Evolutionary conservation across 2,329 filamentous ascomycete species (phyloP).

Genomic region (Hypoxylon sp.): DNA sequence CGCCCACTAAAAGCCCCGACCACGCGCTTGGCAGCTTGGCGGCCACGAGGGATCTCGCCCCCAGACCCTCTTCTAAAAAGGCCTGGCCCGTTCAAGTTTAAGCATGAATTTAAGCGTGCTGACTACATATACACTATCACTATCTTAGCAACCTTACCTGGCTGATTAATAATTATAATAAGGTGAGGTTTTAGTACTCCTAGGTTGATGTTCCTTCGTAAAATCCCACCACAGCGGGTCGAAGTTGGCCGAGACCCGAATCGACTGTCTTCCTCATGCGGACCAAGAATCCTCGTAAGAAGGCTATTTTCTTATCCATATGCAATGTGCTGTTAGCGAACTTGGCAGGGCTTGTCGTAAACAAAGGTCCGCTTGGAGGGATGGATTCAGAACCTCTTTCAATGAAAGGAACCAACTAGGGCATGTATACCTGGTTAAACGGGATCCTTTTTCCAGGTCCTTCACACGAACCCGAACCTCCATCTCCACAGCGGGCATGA

Average conservation of each 20-base stretch:
- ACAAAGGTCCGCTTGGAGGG: constrained; percentile 1
- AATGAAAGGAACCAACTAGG: constrained; percentile 21
- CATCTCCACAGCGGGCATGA: constrained; percentile 26
- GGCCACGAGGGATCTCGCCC: constrained; percentile 51
- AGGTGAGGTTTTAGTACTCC: constrained; percentile 13
- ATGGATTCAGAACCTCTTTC: constrained; percentile 1
- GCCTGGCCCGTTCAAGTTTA: constrained; percentile 48
- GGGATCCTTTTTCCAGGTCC: constrained; percentile 22
- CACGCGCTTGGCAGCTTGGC: constrained; percentile 50
- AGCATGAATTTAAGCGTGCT: constrained; percentile 55
- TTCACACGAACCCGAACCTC: constrained; percentile 14
- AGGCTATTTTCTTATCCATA: constrained; percentile 22
- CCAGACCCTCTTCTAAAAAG: constrained; percentile 41
- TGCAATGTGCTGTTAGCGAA: constrained; percentile 22
- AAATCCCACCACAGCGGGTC: constrained; percentile 34
- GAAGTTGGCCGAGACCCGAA: constrained; percentile 29
- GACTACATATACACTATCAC: constrained; percentile 14
- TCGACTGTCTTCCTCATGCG: constrained; percentile 19
- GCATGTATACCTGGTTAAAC: constrained; percentile 14
- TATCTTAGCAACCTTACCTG: constrained; percentile 16
- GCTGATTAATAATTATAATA: constrained; percentile 23
- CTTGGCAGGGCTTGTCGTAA: constrained; percentile 25
- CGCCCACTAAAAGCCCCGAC: constrained; percentile 21
- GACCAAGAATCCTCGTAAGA: constrained; percentile 16
- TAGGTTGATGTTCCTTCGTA: constrained; percentile 10